These are phyloP conservation scores for Clavispora fructus DNA, from an alignment of 805 yeast species.

Conservation along the genomic window DNA sequence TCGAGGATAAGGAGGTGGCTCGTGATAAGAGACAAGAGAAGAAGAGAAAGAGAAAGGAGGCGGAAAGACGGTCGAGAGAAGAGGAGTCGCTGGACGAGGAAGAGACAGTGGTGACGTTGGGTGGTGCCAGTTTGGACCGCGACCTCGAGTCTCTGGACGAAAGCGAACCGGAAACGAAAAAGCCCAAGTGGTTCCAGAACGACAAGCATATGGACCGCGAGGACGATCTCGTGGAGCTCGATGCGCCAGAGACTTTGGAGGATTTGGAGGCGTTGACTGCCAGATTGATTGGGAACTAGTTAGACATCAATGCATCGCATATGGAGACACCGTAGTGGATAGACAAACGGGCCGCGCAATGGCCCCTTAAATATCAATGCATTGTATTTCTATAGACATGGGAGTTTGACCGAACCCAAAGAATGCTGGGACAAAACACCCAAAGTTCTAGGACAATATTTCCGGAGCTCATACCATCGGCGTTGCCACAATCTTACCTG, in stretches of 20 bases:
- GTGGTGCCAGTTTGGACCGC: conserved; percentile 37
- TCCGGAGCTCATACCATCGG: conserved; percentile 3
- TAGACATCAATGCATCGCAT: neutral
- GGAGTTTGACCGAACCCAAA: too few relatives aligned
- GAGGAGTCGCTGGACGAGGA: conserved; percentile 33
- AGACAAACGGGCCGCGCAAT: too few relatives aligned
- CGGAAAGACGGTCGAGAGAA: conserved; percentile 51
- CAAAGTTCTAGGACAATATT: too few relatives aligned
- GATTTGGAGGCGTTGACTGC: conserved; percentile 87
- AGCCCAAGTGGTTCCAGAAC: conserved; percentile 48
- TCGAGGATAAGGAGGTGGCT: conserved; percentile 71
- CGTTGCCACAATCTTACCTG: conserved; percentile 16
- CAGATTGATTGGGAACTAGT: conserved; percentile 28
- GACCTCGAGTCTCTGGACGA: conserved; percentile 40
- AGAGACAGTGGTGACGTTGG: conserved; percentile 25
- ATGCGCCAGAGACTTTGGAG: conserved; percentile 85
- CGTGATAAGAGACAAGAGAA: conserved; percentile 77
- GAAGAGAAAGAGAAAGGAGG: conserved; percentile 82
- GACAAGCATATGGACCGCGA: conserved; percentile 18
- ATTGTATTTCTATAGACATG: neutral
- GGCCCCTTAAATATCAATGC: too few relatives aligned
- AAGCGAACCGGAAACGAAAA: conserved; percentile 32
- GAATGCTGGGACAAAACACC: too few relatives aligned
- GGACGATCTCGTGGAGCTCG: conserved; percentile 58
- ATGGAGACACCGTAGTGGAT: too few relatives aligned